A percentile compares a stretch with the other conserved stretches of the same genome.
These are phyloP conservation scores for Musa acuminata DNA, from an alignment of 176 grass and related monocot genomes.

Conservation along the genomic window DNA sequence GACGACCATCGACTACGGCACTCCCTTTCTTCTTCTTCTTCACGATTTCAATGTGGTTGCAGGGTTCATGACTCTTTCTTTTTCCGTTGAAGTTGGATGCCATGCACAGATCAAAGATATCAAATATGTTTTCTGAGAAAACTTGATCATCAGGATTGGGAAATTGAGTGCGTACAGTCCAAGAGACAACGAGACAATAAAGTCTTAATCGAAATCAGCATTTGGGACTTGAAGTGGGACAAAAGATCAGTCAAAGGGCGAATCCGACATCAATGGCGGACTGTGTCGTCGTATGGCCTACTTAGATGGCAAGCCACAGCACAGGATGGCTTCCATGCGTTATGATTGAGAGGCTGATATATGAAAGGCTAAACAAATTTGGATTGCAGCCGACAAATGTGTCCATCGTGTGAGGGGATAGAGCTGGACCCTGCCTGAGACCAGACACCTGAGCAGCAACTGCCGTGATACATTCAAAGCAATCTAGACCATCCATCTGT, in stretches of 20 bases:
- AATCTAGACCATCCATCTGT: neutral
- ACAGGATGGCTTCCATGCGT: neutral
- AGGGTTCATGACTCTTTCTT: too few relatives aligned
- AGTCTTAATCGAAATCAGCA: neutral
- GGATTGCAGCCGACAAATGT: neutral
- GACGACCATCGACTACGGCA: neutral
- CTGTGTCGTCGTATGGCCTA: neutral
- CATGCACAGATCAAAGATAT: too few relatives aligned
- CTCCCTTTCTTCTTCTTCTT: too few relatives aligned
- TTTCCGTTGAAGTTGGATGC: too few relatives aligned
- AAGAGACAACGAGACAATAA: too few relatives aligned
- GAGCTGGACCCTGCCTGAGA: neutral
- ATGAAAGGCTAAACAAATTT: neutral
- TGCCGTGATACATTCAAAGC: neutral
- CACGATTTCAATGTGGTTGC: too few relatives aligned
- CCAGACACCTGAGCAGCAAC: neutral
- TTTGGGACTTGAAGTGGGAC: neutral
- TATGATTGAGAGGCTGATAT: neutral
- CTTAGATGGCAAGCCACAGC: neutral
- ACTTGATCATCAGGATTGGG: too few relatives aligned
- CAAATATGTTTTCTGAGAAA: too few relatives aligned
- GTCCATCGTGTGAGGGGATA: neutral
- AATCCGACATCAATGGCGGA: neutral
- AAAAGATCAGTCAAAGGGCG: constrained; percentile 5
- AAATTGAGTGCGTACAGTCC: too few relatives aligned